Percentiles rank a stretch among this genome's conserved stretches.
Evolutionary conservation across 805 yeast genomes (phyloP).

Genomic region (Candida arabinofermentans): DNA sequence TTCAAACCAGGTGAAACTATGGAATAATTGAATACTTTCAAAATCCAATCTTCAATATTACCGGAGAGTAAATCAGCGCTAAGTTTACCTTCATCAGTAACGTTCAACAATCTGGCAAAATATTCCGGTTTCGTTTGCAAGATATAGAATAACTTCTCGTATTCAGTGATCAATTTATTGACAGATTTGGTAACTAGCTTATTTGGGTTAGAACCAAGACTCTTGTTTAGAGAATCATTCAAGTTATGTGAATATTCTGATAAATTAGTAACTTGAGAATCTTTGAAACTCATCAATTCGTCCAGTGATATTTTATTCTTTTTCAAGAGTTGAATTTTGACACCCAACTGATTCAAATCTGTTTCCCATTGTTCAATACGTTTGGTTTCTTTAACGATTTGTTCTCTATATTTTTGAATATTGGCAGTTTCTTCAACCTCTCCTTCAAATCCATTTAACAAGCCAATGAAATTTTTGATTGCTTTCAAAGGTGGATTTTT

Average conservation of each 20-base stretch:
- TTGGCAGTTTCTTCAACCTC: constrained; percentile 75
- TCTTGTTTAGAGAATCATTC: constrained; percentile 21
- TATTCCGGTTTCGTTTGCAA: constrained; percentile 82
- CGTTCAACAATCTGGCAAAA: constrained; percentile 50
- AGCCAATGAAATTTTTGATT: constrained; percentile 69
- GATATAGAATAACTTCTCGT: constrained; percentile 75
- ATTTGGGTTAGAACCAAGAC: constrained; percentile 18
- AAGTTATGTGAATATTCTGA: constrained; percentile 23
- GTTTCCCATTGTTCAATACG: constrained; percentile 68
- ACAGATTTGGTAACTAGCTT: constrained; percentile 34
- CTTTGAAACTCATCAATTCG: constrained; percentile 46
- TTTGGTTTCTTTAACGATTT: constrained; percentile 65
- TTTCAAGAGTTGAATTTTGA: constrained; percentile 72
- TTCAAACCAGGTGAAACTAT: constrained; percentile 10
- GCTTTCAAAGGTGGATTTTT: constrained; percentile 76
- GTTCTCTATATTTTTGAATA: constrained; percentile 62
- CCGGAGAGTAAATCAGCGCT: constrained; percentile 19
- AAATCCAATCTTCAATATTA: constrained; percentile 33
- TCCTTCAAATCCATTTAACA: constrained; percentile 56
- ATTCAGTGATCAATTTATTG: constrained; percentile 54
- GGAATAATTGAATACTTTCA: constrained; percentile 30
- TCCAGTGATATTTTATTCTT: constrained; percentile 77
- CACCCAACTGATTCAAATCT: constrained; percentile 70
- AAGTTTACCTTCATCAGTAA: constrained; percentile 21
- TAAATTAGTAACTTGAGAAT: constrained; percentile 28